Base-by-base conservation (phyloP, 805 yeast species). In the Lipomyces yamadae region DNA sequence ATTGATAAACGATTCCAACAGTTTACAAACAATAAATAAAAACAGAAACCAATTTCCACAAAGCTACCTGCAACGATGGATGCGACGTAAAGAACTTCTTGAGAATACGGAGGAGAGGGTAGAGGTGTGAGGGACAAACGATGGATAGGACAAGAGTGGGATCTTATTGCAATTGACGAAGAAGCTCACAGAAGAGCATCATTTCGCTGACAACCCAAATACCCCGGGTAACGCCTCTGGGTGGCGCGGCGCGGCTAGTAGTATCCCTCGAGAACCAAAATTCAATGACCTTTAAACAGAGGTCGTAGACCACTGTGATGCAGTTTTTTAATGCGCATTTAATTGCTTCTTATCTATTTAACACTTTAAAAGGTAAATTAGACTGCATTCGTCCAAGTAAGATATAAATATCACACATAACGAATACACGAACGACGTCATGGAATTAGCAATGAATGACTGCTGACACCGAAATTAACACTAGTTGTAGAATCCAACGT, bases 21-120 rank as follows among this genome's bases (percentile, higher is more conserved):
- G 29, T 52, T 24, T 8, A 52, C 45, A 18, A 62, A 50, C 34
- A 59, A 33, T 57, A 18, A 18, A 60, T 11, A 32, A n/a, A n/a
- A n/a, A 50, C 45, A 15, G 42, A 45, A 33, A 59, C 54, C 55
- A 64, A 59, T 42, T 18, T 63, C 54, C 34, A 13, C 18, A 52
- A n/a, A 24, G 15, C 34, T 32, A 32, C 15, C 15, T 24, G 15
- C 55, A 52, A 15, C 13, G 55, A 29, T 52, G 34, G 55, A 52
- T 52, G 30, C 55, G 55, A 24, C 29, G 55, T 24, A 18, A 52
- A 4, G 34, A 18, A 13, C 55, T 6, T 11, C 24, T 42, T 8
- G 48, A 52, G 10, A n/a, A 52, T 29, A 11, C 15, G 34, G 55
- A 52, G 55, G 30, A 29, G 34, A 29, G 10, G 15, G n/a, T 13